Percentiles rank a stretch among this genome's conserved stretches.
Conservation (phyloP, 2,329 filamentous ascomycete genomes). For the Pleurostoma richardsiae region DNA sequence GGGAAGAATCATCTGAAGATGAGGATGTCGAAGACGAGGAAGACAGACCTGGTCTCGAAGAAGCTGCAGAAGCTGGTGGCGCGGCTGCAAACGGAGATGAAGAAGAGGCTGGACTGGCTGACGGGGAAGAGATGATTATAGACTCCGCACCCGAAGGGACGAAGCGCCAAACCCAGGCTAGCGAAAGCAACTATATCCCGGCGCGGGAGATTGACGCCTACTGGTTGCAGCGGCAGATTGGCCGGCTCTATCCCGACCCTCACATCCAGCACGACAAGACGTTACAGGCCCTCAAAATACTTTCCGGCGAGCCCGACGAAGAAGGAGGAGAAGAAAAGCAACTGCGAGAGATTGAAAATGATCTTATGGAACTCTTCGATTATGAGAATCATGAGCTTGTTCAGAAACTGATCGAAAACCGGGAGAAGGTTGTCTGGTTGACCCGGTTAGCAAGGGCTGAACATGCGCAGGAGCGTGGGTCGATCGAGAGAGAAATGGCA, state of each 20-base stretch:
- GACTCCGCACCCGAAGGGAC: constrained; percentile 56
- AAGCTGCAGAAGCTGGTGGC: constrained; percentile 44
- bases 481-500: constrained; percentile 85
- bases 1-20: constrained; percentile 80
- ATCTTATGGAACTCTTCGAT: constrained; percentile 96
- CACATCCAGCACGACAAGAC: constrained; percentile 94
- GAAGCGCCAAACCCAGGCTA: constrained; percentile 38
- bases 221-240: constrained; percentile 93
- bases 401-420: constrained; percentile 83
- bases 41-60: constrained; percentile 50
- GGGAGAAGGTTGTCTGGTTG: constrained; percentile 93
- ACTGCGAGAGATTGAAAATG: constrained; percentile 92
- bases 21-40: constrained; percentile 62
- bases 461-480: constrained; percentile 67
- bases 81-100: constrained; percentile 41
- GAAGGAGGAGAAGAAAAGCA: constrained; percentile 74
- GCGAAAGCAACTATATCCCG: constrained; percentile 61
- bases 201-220: constrained; percentile 94
- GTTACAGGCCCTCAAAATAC: constrained; percentile 72
- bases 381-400: constrained; percentile 95
- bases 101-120: constrained; percentile 44
- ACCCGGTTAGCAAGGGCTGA: constrained; percentile 81
- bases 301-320: constrained; percentile 69
- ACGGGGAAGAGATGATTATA: constrained; percentile 77
- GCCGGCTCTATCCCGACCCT: constrained; percentile 80